Conservation (phyloP, 1,284 basidiomycete species). For the Trichosporon faecale region DNA sequence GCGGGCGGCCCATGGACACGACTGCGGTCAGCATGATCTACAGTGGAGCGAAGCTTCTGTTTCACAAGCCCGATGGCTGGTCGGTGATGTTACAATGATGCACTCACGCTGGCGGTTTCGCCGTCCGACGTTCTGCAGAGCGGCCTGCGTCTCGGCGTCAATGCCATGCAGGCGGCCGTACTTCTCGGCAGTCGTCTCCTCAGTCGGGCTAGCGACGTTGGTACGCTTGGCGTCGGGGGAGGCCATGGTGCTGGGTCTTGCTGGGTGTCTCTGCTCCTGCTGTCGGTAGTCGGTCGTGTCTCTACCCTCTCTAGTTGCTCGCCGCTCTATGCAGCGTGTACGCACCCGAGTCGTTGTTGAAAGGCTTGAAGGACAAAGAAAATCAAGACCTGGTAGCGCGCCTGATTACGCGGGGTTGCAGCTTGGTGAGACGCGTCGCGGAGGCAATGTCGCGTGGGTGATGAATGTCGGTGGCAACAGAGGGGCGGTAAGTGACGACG, state of each 20-base stretch:
- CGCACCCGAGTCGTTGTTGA: too few relatives aligned
- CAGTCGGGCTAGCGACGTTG: constrained; percentile 23
- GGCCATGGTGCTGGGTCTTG: constrained; percentile 13
- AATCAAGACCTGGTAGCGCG: neutral
- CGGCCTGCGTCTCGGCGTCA: constrained; percentile 31
- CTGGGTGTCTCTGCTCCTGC: neutral
- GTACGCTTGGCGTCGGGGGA: constrained; percentile 29
- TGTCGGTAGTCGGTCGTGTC: neutral
- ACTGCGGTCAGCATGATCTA: constrained; percentile 14
- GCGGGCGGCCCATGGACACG: constrained; percentile 31
- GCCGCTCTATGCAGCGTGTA: neutral
- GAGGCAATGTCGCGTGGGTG: neutral
- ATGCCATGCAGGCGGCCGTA: constrained; percentile 42
- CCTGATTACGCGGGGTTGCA: neutral
- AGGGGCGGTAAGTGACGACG: too few relatives aligned
- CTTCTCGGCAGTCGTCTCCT: constrained; percentile 37
- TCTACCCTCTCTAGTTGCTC: too few relatives aligned
- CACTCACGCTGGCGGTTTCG: constrained; percentile 39
- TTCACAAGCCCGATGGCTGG: constrained; percentile 1
- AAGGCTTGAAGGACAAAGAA: neutral
- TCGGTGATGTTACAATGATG: neutral
- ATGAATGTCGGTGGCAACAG: neutral
- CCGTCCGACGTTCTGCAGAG: constrained; percentile 39
- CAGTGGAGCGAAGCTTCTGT: neutral
- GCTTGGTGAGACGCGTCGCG: neutral